phyloP scores from a whole-genome alignment of 2,329 filamentous ascomycete species.

The Rutstroemia sp. region DNA sequence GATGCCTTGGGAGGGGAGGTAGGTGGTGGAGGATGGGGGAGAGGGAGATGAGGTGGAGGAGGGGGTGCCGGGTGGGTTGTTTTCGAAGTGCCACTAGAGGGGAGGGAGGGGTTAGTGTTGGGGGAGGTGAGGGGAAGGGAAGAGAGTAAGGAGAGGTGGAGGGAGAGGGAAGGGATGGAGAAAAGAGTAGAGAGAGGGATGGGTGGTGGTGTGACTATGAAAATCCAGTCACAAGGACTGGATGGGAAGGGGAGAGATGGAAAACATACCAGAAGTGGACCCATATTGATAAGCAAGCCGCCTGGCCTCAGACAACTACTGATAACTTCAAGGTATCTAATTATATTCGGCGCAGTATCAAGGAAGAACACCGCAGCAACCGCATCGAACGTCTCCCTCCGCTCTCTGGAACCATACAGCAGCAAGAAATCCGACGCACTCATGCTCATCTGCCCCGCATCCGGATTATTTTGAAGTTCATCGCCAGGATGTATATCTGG shows the following conservation, averaged over 20 bases:
- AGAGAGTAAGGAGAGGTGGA: neutral
- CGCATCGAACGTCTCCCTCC: constrained; percentile 62
- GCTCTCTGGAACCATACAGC: constrained; percentile 62
- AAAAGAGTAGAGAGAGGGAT: too few relatives aligned
- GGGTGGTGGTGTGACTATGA: too few relatives aligned
- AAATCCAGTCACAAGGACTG: too few relatives aligned
- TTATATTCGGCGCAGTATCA: constrained; percentile 89
- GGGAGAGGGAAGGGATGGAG: neutral
- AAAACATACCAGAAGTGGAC: constrained; percentile 56
- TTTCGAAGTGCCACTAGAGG: constrained; percentile 77
- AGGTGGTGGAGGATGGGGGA: neutral
- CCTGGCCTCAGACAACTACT: constrained; percentile 66
- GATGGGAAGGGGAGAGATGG: neutral
- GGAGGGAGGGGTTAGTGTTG: neutral
- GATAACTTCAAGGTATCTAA: constrained; percentile 83
- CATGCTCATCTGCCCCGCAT: constrained; percentile 75
- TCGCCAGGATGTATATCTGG: constrained; percentile 73
- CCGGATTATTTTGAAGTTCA: constrained; percentile 35
- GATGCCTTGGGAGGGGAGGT: constrained; percentile 48
- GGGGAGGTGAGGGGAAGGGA: neutral
- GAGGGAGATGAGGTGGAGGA: neutral
- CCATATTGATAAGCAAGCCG: constrained; percentile 82
- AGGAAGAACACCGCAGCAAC: constrained; percentile 93
- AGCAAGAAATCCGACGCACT: constrained; percentile 86
- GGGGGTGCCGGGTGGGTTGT: constrained; percentile 50